phyloP scores from a whole-genome alignment of 225 moss, liverwort and hornwort species.

The Neckera pumila region DNA sequence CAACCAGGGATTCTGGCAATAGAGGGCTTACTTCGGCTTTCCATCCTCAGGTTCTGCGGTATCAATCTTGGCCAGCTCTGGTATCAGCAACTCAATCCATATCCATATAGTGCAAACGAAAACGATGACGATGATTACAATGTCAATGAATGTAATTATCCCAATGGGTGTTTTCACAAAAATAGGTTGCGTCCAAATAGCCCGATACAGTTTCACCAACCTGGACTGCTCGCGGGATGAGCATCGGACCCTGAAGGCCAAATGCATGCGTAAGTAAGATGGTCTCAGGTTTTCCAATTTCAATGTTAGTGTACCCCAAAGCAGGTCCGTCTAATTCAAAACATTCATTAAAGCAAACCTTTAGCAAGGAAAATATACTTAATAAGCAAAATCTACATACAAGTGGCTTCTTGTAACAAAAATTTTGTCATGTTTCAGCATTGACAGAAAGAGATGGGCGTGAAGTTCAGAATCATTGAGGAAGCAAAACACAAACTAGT shows the following conservation, averaged over 20 bases:
- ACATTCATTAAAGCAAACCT: background rate
- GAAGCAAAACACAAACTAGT: background rate
- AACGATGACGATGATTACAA: background rate
- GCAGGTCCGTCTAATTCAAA: background rate
- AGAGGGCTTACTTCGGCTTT: slow-evolving; percentile 4
- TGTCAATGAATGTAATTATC: slow-evolving; percentile 15
- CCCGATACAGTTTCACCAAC: slow-evolving; percentile 7
- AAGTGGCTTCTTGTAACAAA: background rate
- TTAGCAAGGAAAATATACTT: background rate
- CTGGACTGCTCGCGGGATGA: background rate
- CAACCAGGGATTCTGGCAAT: background rate
- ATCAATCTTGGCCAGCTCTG: background rate
- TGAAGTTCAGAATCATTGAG: too few relatives aligned
- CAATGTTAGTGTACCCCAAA: too few relatives aligned
- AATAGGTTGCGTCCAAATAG: slow-evolving; percentile 33
- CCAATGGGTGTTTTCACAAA: slow-evolving; percentile 26
- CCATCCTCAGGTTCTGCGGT: background rate
- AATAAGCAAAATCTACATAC: background rate
- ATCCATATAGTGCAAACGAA: slow-evolving; percentile 6
- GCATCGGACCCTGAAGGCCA: background rate
- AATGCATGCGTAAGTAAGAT: background rate
- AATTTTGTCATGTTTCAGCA: too few relatives aligned
- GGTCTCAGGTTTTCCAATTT: background rate
- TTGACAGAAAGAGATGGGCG: too few relatives aligned
- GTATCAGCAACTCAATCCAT: background rate